phyloP scores from a whole-genome alignment of 257 asterid genomes.

The Nyctanthes arbortristis region DNA sequence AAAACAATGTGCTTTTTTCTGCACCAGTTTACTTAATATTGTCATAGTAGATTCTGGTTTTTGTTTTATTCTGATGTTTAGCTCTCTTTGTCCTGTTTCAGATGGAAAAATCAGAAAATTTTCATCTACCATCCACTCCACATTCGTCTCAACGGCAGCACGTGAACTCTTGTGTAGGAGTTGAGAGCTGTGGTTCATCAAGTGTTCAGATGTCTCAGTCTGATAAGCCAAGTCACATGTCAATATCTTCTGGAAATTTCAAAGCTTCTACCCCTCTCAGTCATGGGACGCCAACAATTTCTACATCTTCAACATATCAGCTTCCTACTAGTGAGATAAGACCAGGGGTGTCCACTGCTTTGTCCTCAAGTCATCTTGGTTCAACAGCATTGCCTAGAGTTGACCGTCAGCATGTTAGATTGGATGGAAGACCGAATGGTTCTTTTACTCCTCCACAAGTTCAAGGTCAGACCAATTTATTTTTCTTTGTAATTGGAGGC shows the following conservation, averaged over 20 bases:
- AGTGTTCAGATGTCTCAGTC: constrained; percentile 50
- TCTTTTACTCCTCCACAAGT: constrained; percentile 54
- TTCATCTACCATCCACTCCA: constrained; percentile 48
- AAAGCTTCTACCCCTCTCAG: constrained; percentile 46
- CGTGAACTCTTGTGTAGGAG: constrained; percentile 41
- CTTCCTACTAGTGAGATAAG: constrained; percentile 90
- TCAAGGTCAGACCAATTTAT: constrained; percentile 52
- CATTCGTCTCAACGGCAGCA: constrained; percentile 54
- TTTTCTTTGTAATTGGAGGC: constrained; percentile 6
- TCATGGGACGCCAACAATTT: constrained; percentile 43
- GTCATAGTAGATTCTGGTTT: constrained; percentile 10
- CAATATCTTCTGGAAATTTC: constrained; percentile 52
- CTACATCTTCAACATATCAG: constrained; percentile 71
- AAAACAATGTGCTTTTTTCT: neutral
- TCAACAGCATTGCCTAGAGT: constrained; percentile 56
- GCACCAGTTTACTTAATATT: constrained; percentile 1
- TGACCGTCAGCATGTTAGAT: constrained; percentile 60
- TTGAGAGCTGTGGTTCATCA: constrained; percentile 49
- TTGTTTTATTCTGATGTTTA: constrained; percentile 6
- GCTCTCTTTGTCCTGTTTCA: constrained; percentile 31
- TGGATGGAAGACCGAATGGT: constrained; percentile 73
- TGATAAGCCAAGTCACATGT: constrained; percentile 54
- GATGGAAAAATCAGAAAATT: constrained; percentile 79
- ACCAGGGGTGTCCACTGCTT: constrained; percentile 51
- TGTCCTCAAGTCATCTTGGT: constrained; percentile 54